phyloP scores from a whole-genome alignment of 75 land plant genomes.

The Pinus taeda region DNA sequence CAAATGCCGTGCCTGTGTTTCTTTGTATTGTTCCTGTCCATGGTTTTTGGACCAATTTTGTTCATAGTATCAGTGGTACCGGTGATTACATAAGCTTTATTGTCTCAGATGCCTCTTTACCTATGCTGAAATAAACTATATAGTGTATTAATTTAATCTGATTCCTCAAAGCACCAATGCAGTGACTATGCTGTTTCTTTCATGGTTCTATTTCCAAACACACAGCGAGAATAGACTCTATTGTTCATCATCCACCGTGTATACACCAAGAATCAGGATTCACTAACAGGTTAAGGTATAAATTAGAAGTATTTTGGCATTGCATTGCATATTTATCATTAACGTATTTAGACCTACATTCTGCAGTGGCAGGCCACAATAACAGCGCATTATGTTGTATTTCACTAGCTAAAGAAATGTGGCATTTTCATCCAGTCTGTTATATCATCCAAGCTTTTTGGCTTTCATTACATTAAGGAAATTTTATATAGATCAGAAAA shows the following conservation, averaged over 20 bases:
- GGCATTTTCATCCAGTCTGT: not conserved
- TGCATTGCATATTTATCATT: not conserved
- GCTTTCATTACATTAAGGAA: no score
- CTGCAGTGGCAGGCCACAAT: not conserved
- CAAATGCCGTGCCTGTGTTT: no score
- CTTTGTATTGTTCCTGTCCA: not conserved
- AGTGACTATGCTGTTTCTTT: not conserved
- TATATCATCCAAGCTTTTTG: no score
- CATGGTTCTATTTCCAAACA: not conserved
- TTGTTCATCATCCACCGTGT: not conserved
- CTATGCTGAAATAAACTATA: slow-evolving; percentile 1
- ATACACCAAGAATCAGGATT: not conserved
- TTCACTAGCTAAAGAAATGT: not conserved
- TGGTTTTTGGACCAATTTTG: slow-evolving; percentile 7
- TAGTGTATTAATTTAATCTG: not conserved
- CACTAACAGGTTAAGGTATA: not conserved
- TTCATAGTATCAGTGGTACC: slow-evolving; percentile 3
- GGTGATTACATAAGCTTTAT: not conserved
- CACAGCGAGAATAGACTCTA: not conserved
- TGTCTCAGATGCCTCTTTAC: not conserved
- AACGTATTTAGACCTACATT: not conserved
- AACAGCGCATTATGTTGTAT: not conserved
- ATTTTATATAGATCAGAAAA: no score
- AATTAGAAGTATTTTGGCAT: not conserved
- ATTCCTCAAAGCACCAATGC: not conserved